Percentiles rank a stretch among this genome's conserved stretches.
Evolutionary conservation across 331 rosid genomes (phyloP).

Genomic region (Pyracantha coccinea): DNA sequence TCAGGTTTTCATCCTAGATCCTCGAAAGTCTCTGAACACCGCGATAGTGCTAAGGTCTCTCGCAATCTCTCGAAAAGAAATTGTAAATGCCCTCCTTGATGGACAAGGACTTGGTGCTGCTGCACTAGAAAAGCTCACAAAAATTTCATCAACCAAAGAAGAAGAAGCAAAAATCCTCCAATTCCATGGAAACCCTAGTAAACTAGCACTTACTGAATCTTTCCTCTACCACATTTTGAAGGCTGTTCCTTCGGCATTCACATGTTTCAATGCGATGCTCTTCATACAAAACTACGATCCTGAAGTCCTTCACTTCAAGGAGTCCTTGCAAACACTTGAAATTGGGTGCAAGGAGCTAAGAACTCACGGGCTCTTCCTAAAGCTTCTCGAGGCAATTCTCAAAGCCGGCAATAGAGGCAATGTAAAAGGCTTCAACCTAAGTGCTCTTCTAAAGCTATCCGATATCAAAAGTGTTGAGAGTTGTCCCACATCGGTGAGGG

Average conservation of each 20-base stretch:
- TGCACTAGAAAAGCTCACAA: conserved; percentile 62
- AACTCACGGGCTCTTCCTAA: conserved; percentile 55
- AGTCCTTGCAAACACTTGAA: conserved; percentile 67
- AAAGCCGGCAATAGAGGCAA: conserved; percentile 93
- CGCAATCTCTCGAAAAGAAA: conserved; percentile 50
- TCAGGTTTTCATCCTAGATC: conserved; percentile 59
- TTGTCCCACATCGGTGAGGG: too few species aligned
- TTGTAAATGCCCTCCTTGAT: conserved; percentile 51
- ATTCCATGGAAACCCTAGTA: conserved; percentile 56
- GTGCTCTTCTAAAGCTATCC: conserved; percentile 66
- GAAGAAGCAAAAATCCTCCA: conserved; percentile 51
- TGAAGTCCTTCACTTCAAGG: conserved; percentile 57
- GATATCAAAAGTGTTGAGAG: too few species aligned
- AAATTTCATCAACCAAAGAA: conserved; percentile 58
- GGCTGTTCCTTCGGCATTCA: conserved; percentile 78
- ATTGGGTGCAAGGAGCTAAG: conserved; percentile 69
- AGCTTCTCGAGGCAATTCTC: conserved; percentile 89
- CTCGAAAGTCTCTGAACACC: conserved; percentile 65
- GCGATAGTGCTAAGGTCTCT: conserved; percentile 61
- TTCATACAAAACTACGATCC: conserved; percentile 60
- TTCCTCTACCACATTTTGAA: conserved; percentile 64
- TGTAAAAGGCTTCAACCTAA: conserved; percentile 85
- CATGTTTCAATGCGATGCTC: conserved; percentile 60
- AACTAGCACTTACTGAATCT: conserved; percentile 70
- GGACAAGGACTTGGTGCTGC: conserved; percentile 66